Evolutionary conservation across 306 rosid genomes (phyloP).

Genomic region (Albizia julibrissin): DNA sequence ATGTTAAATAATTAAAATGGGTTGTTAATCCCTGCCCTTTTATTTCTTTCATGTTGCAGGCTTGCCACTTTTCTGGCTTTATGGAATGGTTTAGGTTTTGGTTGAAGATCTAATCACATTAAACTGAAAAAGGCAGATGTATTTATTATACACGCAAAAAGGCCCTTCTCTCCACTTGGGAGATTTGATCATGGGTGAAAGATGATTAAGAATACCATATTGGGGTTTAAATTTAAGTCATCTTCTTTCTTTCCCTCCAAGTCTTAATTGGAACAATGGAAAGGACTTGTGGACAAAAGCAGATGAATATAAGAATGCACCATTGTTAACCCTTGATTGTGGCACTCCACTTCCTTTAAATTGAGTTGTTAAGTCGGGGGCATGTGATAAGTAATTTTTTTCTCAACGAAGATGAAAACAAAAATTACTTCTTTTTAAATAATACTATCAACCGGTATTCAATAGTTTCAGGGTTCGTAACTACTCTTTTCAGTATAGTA

Average conservation of each 20-base stretch:
- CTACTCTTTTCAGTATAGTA: too few relatives aligned
- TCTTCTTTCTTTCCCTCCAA: not conserved
- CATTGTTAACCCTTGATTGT: constrained; percentile 7
- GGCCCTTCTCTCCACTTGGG: not conserved
- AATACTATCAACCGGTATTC: too few relatives aligned
- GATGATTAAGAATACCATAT: constrained; percentile 26
- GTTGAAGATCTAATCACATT: constrained; percentile 1
- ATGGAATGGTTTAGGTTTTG: constrained; percentile 20
- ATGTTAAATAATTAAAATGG: not conserved
- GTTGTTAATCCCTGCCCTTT: not conserved
- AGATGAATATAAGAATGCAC: constrained; percentile 43
- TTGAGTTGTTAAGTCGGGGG: constrained; percentile 12
- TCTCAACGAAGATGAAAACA: not conserved
- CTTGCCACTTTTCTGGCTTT: not conserved
- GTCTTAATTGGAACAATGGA: constrained; percentile 12
- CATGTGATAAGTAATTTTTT: not conserved
- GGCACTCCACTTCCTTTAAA: constrained; percentile 27
- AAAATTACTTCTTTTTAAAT: too few relatives aligned
- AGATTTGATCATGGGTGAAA: constrained; percentile 7
- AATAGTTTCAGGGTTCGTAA: too few relatives aligned
- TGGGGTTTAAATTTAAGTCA: constrained; percentile 7
- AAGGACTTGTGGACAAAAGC: constrained; percentile 41
- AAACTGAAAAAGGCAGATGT: constrained; percentile 8
- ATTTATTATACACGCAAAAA: not conserved
- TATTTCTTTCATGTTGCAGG: not conserved